Conservation (phyloP, 306 rosid genomes). For the Castanopsis chinensis region DNA sequence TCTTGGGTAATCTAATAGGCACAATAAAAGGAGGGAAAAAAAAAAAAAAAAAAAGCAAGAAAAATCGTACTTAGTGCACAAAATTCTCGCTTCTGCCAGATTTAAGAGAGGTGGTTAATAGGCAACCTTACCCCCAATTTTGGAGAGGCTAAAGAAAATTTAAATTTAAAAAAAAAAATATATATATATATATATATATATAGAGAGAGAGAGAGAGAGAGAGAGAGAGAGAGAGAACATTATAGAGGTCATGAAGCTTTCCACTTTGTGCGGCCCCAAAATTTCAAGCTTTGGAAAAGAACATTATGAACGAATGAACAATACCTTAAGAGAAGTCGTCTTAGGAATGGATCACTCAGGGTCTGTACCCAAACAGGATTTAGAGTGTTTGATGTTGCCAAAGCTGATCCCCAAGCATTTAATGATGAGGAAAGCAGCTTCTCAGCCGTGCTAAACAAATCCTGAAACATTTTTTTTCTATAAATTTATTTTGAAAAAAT, state of each 20-base stretch:
- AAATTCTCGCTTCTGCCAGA: no score
- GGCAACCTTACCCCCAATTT: no score
- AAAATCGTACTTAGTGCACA: no score
- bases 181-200: no score
- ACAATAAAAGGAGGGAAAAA: no score
- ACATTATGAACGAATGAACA: neutral
- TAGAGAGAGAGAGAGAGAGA: neutral
- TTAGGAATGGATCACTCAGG: constrained; percentile 80
- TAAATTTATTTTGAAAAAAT: neutral
- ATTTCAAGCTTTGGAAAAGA: neutral
- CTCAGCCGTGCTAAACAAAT: constrained; percentile 69
- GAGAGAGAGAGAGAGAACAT: neutral
- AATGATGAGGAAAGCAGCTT: constrained; percentile 57
- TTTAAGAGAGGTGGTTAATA: no score
- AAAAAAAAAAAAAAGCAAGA: no score
- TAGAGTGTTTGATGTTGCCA: constrained; percentile 59
- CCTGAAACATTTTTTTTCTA: constrained; percentile 46
- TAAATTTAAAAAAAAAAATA: no score
- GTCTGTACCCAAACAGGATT: constrained; percentile 86
- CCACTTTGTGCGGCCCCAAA: neutral
- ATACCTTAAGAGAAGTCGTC: constrained; percentile 88
- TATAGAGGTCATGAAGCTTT: neutral
- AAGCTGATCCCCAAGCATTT: constrained; percentile 64
- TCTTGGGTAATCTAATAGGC: neutral
- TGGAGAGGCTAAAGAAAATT: no score